Base-by-base conservation (phyloP, 352 stramenopile species). In the Phytophthora nicotianae region DNA sequence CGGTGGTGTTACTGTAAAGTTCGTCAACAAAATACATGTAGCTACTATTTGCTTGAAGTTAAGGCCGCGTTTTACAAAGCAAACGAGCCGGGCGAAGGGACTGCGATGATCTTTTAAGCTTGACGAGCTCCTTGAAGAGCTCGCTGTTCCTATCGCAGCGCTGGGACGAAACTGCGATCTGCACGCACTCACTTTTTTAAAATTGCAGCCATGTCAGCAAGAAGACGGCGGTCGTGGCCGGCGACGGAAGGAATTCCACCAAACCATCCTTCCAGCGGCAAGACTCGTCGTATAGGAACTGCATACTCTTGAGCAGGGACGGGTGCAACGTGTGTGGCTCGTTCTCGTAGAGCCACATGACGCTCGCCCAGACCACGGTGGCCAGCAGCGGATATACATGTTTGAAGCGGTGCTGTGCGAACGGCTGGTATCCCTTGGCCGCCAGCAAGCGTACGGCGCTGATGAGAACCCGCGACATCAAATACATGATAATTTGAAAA, bases 321-420 rank as follows among this genome's bases (percentile, higher is more conserved):
- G 83, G 70, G 57, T 96, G 88, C 50, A 96, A 72, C 62, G 72
- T 74, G n/a, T 73, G 23, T 35, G 77, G 74, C 46, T 96, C 79
- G 70, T 90, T 94, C 70, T 96, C 88, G 66, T 91, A 96, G 19
- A 95, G 72, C 83, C 83, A 96, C 83, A 96, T 94, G 54, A 95
- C 85, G 7, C 74, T 59, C 26, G 72, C 85, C 88, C 88, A 96
- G 21, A 88, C 81, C n/a, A 77, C 74, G 0, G 82, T 89, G 49
- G 83, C 84, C 7, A 96, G 66, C 43, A 84, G 67, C 21, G 88
- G 88, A 59, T 95, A 96, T 49, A 93, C 83, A 10, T 84, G 38
- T 26, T 82, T 74, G 62, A 96, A 96, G 37, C 66, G 70, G 62
- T 91, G 65, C 33, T 82, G 62, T 8, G 64, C 70, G 45, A 95